Evolutionary conservation across 331 rosid species (phyloP), one percentile per base, ranked within the genome.

Genomic region (Prunus yedoensis): DNA sequence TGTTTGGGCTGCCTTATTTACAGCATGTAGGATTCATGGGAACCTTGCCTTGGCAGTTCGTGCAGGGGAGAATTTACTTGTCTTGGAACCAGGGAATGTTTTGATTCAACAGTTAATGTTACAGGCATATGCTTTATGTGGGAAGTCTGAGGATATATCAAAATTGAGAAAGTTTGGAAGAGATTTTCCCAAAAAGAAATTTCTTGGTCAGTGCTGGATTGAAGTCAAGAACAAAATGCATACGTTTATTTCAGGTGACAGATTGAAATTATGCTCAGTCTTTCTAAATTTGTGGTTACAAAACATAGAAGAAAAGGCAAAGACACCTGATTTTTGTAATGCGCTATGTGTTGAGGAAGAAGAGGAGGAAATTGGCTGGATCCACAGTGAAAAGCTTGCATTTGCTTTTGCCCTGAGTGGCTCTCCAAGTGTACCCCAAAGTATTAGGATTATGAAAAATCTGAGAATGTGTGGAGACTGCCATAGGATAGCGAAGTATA

Each of bases 381-480:
- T 90, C 70, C 96, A 94, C 73, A 80, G 96, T 81, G 98, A 94
- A 78, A 89, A 88, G 58, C 88, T 85, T 64, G 98, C 95, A 25
- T 71, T 94, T 64, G 96, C 96, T 45, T 85, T 91, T 83, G 87
- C 91, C 74, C 88, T 94, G 17, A 81, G 83, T 75, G 88, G 87
- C 35, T 89, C 86, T 68, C 66, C 81, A 41, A 73, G 65, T 21
- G 32, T 73, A 35, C 90, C 87, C 25, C 82, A 77, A 77, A 73
- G 68, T 73, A 78, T 91, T 68, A 73, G 90, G 81, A 88, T 91
- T 23, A 89, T 91, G 25, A 94, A 91, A 82, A 85, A 88, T 77
- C 84, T 90, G 82, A 86, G 93, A 77, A 90, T 89, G 87, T 91
- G 97, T 77, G 85, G 78, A 47, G 85, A 89, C 77, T 94, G 98